Base-by-base conservation (phyloP, 2,329 filamentous ascomycete species). In the Bimuria novae-zelandiae region DNA sequence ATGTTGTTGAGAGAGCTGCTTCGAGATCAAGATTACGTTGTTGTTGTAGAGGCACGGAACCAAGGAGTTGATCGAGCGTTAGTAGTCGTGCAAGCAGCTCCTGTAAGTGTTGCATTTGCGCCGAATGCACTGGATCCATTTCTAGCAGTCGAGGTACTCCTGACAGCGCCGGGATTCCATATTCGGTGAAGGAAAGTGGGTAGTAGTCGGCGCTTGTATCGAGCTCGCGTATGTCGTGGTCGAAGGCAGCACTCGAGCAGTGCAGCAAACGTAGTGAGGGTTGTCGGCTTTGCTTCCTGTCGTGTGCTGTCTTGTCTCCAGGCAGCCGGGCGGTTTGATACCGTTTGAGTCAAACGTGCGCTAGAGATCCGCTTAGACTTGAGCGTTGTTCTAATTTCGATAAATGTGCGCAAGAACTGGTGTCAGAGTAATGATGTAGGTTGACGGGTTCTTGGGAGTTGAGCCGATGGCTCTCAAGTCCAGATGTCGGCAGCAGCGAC, bases 61-160 rank as follows among this genome's bases (percentile, higher is more conserved):
- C 41, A 30, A 54, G 51, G 23, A 54, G 45, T 35, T 29, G 33
- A 42, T 54, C 51, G 25, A 54, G 46, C 30, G 46, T 40, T n/a
- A 45, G 40, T 29, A 54, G 51, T 30, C 35, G 40, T 37, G 17
- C 8, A 29, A 29, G 17, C 29, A 54, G 29, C 33, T 42, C 25
- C 35, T 35, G 51, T 27, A 46, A 17, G 23, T 19, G 36, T 17
- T 49, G 36, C 25, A 17, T 33, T 27, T 36, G 47, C 19, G 30
- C 37, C 27, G 37, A 17, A 50, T 23, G 25, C 10, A 42, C 41
- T 43, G 29, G 39, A 42, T 42, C 19, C 37, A 50, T 43, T 29
- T 36, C n/a, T n/a, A n/a, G n/a, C n/a, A n/a, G n/a, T n/a, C n/a
- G n/a, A n/a, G n/a, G n/a, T n/a, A n/a, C n/a, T n/a, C n/a, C n/a